Evolutionary conservation across 371 early-diverging fungal genomes (phyloP), one percentile per base, ranked within the genome.

Genomic region (Actinomucor elegans): DNA sequence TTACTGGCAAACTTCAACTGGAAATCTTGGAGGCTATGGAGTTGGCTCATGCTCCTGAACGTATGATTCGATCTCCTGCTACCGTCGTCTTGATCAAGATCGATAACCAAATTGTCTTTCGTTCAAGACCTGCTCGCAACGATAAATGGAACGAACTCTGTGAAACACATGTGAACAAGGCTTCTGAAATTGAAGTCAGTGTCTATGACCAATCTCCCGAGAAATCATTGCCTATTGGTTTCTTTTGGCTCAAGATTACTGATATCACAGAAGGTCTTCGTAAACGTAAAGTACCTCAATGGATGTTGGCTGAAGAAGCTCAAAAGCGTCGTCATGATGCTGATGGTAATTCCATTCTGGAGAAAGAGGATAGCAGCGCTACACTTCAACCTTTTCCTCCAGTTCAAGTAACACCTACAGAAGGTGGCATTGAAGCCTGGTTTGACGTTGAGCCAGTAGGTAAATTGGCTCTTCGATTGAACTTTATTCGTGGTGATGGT

Each of bases 361-460:
- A 45, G n/a, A 15, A 45, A 47, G 48, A 55, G 55, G 49, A 48
- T 31, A 64, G 52, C 11, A 63, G 57, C 11, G 38, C 55, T 8
- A 46, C 56, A 12, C 35, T 52, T 14, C 46, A 33, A 10, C 45
- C 49, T 15, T 42, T 28, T 14, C 53, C 35, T 4, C 46, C 45
- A 23, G 44, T 44, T 18, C 35, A 51, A 31, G 52, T 54, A 12
- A 52, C 31, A 15, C 44, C 18, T 17, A 57, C 47, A 34, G 41
- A 66, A 12, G 81, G 77, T 12, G 90, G 92, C 29, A 83, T 91
- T 45, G 81, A 86, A 48, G 84, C 81, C 36, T 90, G 91, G 85
- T 89, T 94, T 56, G 94, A 96, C 51, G 84, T 96, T 49, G 96
- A 96, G 59, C 96, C 97, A 20, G 86, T 84, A 34, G 98, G 98